Evolutionary conservation across 257 asterid species (phyloP).

Genomic region (Henckelia pumila): DNA sequence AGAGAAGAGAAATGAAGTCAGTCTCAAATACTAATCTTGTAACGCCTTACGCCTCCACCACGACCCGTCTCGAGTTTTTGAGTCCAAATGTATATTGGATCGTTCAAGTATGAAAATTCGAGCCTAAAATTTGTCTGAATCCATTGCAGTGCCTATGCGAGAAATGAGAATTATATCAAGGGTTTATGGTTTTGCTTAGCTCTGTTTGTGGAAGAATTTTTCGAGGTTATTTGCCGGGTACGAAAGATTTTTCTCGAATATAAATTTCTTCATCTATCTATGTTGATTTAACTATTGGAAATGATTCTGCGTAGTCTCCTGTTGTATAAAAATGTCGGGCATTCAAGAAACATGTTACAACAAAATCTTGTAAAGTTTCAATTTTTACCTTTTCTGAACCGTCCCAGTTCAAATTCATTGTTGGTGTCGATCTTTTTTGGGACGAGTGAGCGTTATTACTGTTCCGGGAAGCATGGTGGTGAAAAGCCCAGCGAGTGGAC

Average conservation of each 20-base stretch:
- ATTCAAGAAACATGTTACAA: neutral
- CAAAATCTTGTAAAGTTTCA: constrained; percentile 8
- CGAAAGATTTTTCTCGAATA: neutral
- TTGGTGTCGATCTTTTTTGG: constrained; percentile 39
- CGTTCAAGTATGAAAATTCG: too few relatives aligned
- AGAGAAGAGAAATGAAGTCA: too few relatives aligned
- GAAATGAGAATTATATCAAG: neutral
- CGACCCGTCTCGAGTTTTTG: too few relatives aligned
- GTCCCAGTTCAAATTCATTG: neutral
- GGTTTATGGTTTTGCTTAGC: neutral
- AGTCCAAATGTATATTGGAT: too few relatives aligned
- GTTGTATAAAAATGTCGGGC: constrained; percentile 1
- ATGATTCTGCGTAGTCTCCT: constrained; percentile 7
- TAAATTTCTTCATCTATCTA: neutral
- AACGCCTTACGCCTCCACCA: too few relatives aligned
- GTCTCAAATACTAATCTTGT: too few relatives aligned
- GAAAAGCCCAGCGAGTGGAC: constrained; percentile 43
- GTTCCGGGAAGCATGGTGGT: neutral
- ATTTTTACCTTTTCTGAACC: neutral
- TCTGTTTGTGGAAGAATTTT: neutral
- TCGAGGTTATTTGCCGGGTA: neutral
- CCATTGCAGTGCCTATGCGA: too few relatives aligned
- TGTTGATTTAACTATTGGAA: neutral
- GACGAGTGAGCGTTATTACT: neutral
- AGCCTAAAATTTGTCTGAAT: too few relatives aligned